Base-by-base conservation (phyloP, 2,329 filamentous ascomycete species). In the Diaporthe vexans region DNA sequence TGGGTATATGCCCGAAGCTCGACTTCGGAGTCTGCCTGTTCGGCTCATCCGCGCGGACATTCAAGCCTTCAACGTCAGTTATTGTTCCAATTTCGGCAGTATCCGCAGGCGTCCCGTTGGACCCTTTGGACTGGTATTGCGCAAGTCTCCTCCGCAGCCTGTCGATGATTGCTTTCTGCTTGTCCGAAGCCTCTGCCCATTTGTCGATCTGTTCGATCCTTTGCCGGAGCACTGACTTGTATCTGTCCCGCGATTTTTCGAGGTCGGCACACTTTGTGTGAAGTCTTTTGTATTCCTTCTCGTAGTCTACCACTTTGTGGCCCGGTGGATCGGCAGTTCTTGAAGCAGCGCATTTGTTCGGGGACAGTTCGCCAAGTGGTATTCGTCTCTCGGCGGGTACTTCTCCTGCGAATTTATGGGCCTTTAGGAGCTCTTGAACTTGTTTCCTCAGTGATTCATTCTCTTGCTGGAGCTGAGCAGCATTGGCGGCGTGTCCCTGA, bases 101-200 rank as follows among this genome's bases (percentile, higher is more conserved):
- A n/a, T 58, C 40, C 19, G 46, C n/a, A n/a, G 54, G 24, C 17
- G 13, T 21, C 4, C 24, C 48, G 8, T 33, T 52, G 17, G 13
- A 21, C 2, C 33, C 54, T 35, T 19, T 35, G 11, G 26, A n/a
- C 43, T 37, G 61, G 33, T 43, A 51, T 46, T 43, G 43, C 8
- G 67, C 51, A 33, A 40, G 79, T 72, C 84, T 83, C 43, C 82
- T 81, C 75, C 88, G 85, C 13, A 88, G 81, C 33, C 79, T 81
- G 59, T 82, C 82, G 15, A 90, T 81, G 74, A 83, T 87, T 35
- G 80, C 80, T 69, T 87, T 82, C 24, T 90, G 79, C 17, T 81
- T 77, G 29, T 83, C 83, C 7, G 86, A 85, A 71, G 88, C 86
- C 8, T 81, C 79, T 35, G 83, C 81, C 88, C 88, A 91, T 43